Evolutionary conservation across 345 rosid species (phyloP), one percentile per base, ranked within the genome.

Genomic region (Camelina hispida): DNA sequence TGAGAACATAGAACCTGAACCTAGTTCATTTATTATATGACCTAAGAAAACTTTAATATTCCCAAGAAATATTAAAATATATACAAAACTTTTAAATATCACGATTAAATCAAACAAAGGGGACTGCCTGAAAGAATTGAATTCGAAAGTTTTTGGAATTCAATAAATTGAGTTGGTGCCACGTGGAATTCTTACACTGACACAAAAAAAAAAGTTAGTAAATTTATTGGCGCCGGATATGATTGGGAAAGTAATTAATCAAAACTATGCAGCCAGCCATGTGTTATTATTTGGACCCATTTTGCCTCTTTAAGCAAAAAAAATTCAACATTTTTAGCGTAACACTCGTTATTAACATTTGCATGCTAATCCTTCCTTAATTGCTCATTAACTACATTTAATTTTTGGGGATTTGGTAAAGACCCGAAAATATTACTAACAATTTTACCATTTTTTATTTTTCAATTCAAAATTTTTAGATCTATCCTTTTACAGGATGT

Each of bases 1-100:
- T 66, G 66, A 63, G 34, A 77, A 77, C 80, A 63, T 70, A 54
- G 52, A 70, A 56, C 80, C 76, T 77, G 52, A 70, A 56, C 80
- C 76, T 77, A 63, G 59, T 5, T 16, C 75, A 62, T 69, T 69
- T 62, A 54, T 62, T 54, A 68, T 54, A 68, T 30, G 62, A 43
- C 30, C 16, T 22, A 69, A 34, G 9, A 22, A 32, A n/a, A 62
- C 64, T 44, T 61, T 11, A 68, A 43, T 54, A 43, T 48, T 66
- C 60, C 76, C 47, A 44, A 69, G 10, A 4, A 35, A 61, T 64
- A 57, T 46, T 64, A 34, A 69, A 53, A 47, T 46, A 37, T 58
- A 25, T 67, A 69, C 68, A 59, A 59, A 44, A 59, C 28, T 66
- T 44, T 56, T 59, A 66, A 18, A 34, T 6, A 34, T 7, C 9